Percentiles rank a stretch among this genome's conserved stretches.
These are phyloP conservation scores for Yarrowia keelungensis DNA, from an alignment of 805 yeast genomes.

Conservation along the genomic window DNA sequence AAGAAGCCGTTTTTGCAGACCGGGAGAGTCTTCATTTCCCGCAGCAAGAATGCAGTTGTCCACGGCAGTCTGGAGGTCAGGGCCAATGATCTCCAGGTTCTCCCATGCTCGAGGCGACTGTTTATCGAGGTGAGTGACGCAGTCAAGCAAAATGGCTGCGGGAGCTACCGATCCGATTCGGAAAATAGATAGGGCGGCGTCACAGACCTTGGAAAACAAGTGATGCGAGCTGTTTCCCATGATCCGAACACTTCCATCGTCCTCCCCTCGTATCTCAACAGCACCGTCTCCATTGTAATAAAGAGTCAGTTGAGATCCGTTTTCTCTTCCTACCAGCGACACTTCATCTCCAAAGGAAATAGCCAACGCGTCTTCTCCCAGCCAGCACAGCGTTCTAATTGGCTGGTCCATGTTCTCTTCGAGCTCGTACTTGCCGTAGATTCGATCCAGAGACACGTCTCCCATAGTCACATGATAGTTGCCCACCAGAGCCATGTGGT, in stretches of 20 bases:
- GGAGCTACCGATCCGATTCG: constrained; percentile 85
- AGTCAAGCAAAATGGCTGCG: constrained; percentile 80
- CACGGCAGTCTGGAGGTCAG: constrained; percentile 65
- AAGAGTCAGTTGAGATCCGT: constrained; percentile 52
- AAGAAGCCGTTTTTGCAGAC: constrained; percentile 79
- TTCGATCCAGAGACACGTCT: constrained; percentile 28
- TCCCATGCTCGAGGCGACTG: constrained; percentile 85
- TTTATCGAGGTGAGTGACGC: constrained; percentile 67
- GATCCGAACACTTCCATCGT: constrained; percentile 71
- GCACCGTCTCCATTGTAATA: constrained; percentile 46
- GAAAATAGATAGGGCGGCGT: constrained; percentile 65
- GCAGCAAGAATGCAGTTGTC: constrained; percentile 76
- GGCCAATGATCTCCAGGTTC: constrained; percentile 64
- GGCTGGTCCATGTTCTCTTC: constrained; percentile 13
- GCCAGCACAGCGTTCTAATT: constrained; percentile 60
- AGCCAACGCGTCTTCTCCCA: constrained; percentile 83
- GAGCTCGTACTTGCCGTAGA: constrained; percentile 24
- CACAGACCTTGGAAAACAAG: constrained; percentile 68
- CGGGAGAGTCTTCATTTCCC: constrained; percentile 73
- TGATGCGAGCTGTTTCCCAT: constrained; percentile 65
- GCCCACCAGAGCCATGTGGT: constrained; percentile 58
- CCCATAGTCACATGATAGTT: constrained; percentile 27
- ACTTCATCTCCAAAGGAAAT: constrained; percentile 66
- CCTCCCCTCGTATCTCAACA: constrained; percentile 57
- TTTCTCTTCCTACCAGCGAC: constrained; percentile 74